A percentile compares a stretch with the other conserved stretches of the same genome.
phyloP scores from a whole-genome alignment of 1,284 basidiomycete genomes.

The Sanghuangporus weigelae region DNA sequence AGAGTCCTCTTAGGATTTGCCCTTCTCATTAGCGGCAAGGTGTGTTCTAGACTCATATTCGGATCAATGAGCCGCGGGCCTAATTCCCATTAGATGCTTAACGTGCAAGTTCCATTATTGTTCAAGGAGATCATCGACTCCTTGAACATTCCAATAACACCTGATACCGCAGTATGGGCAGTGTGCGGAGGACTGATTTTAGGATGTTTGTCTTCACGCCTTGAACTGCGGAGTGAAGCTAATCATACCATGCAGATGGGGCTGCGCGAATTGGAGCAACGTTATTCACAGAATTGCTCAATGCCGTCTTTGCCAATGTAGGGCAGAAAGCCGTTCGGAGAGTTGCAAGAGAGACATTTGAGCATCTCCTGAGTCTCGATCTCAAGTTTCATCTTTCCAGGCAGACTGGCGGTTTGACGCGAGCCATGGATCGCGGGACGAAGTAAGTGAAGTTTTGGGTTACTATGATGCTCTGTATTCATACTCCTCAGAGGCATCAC shows the following conservation, averaged over 20 bases:
- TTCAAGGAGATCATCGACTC: slow-evolving; percentile 92
- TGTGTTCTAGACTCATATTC: slow-evolving; percentile 29
- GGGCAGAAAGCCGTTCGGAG: slow-evolving; percentile 92
- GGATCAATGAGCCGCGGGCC: not conserved
- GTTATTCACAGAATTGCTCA: slow-evolving; percentile 87
- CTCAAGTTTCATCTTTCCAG: slow-evolving; percentile 90
- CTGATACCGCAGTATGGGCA: slow-evolving; percentile 83
- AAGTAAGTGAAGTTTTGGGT: slow-evolving; percentile 52
- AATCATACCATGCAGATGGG: slow-evolving; percentile 62
- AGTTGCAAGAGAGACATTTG: slow-evolving; percentile 91
- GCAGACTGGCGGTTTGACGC: slow-evolving; percentile 92
- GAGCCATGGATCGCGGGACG: slow-evolving; percentile 96
- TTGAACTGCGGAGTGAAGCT: not conserved
- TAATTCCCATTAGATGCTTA: slow-evolving; percentile 56
- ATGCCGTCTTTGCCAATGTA: slow-evolving; percentile 95
- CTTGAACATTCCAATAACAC: slow-evolving; percentile 80
- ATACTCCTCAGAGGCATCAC: slow-evolving; percentile 76
- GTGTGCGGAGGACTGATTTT: slow-evolving; percentile 85
- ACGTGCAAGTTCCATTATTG: slow-evolving; percentile 95
- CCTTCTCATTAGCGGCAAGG: slow-evolving; percentile 85
- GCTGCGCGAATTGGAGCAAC: slow-evolving; percentile 87
- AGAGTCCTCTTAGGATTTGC: slow-evolving; percentile 83
- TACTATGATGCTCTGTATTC: slow-evolving; percentile 4
- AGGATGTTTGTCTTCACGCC: slow-evolving; percentile 62
- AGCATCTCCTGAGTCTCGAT: slow-evolving; percentile 87